Evolutionary conservation across 768 basidiomycete species (phyloP), one percentile per base, ranked within the genome.

Genomic region (Lactifluus piperatus): DNA sequence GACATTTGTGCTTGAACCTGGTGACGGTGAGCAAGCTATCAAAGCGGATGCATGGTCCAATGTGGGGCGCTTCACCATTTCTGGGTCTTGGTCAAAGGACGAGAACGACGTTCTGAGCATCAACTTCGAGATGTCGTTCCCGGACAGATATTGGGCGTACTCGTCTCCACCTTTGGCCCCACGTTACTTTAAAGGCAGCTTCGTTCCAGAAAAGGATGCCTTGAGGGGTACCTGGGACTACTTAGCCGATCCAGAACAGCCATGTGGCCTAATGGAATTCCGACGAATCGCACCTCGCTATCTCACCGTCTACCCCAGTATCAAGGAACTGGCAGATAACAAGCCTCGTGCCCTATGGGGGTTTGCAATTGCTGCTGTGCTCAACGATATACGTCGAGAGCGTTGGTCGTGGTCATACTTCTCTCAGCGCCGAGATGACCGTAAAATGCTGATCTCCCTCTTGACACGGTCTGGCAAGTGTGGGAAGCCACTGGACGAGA

Each of bases 341-440:
- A 65, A 62, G 51, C n/a, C 71, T 5, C 67, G 65, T 11, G 68
- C 69, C 7, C 51, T 68, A n/a, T 74, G 71, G 73, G 56, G 43
- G 6, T 73, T 66, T 46, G 73, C 73, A 11, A 67, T 69, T 27
- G 41, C 37, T 0, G 68, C 70, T 7, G 65, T 68, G 4, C 47
- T 51, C 6, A 51, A 60, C 34, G 58, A 65, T 14, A 48, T 74
- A 4, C 65, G 67, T 4, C 60, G 66, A 37, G 45, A 60, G 27
- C 57, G 56, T 0, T 72, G 68, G 68, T 54, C 68, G 2, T 72
- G 71, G 71, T 52, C 65, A 22, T 71, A 67, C 50, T 71, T 74
- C 63, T 29, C 62, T 27, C 68, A 70, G 46, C 67, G 73, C 27
- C 62, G 70, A 22, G 64, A 68, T 52, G 57, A 61, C 5, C 55